Conservation (phyloP, 179 eudicot genomes). For the Amaranthus tricolor region DNA sequence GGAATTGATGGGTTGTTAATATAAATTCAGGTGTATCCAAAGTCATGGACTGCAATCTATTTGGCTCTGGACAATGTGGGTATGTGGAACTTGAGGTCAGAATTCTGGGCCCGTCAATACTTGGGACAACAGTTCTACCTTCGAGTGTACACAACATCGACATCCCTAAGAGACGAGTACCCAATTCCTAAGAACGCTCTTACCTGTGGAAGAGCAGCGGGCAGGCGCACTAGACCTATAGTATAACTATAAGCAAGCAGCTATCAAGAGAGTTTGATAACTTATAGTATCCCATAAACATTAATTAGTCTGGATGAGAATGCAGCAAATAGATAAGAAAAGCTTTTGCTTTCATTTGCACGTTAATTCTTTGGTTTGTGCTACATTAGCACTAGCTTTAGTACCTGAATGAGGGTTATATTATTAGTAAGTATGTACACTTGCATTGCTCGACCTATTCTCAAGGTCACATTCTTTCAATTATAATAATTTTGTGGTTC, state of each 20-base stretch:
- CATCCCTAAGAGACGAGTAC: slow-evolving; percentile 78
- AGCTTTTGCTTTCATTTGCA: slow-evolving; percentile 27
- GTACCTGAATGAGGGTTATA: slow-evolving; percentile 25
- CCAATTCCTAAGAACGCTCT: slow-evolving; percentile 90
- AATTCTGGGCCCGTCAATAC: slow-evolving; percentile 95
- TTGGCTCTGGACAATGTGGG: slow-evolving; percentile 92
- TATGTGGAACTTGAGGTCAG: slow-evolving; percentile 92
- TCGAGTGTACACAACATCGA: slow-evolving; percentile 65
- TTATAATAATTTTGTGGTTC: slow-evolving; percentile 8
- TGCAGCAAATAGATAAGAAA: slow-evolving; percentile 27
- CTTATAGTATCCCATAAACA: slow-evolving; percentile 11
- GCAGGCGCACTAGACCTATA: slow-evolving; percentile 71
- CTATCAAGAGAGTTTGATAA: slow-evolving; percentile 10
- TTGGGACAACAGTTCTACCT: slow-evolving; percentile 84
- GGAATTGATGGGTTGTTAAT: background rate
- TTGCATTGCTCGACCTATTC: slow-evolving; percentile 35
- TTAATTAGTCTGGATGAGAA: slow-evolving; percentile 7
- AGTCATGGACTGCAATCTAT: slow-evolving; percentile 83
- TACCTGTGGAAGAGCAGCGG: slow-evolving; percentile 84
- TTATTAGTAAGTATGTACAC: slow-evolving; percentile 10
- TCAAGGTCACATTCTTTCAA: slow-evolving; percentile 51
- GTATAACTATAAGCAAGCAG: slow-evolving; percentile 13
- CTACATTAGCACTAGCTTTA: slow-evolving; percentile 25
- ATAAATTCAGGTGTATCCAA: slow-evolving; percentile 71
- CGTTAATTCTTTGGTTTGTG: slow-evolving; percentile 25